Conservation (phyloP, 441 rosid species). For the Kokia cookei region DNA sequence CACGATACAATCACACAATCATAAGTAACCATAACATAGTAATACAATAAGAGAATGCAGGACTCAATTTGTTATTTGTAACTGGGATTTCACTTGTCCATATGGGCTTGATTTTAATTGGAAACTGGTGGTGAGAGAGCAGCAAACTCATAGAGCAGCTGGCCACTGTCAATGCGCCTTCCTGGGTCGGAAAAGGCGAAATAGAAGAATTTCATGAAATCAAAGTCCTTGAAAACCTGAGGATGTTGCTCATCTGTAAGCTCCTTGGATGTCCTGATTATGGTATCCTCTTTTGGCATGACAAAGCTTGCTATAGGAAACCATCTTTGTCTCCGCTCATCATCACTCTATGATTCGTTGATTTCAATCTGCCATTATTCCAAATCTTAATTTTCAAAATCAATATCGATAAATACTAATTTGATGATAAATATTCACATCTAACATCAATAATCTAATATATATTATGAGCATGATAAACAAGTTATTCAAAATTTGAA, state of each 20-base stretch:
- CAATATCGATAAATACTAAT: not conserved
- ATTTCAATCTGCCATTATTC: not conserved
- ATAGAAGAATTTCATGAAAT: not conserved
- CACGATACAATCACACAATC: not conserved
- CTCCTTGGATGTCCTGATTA: too few species aligned
- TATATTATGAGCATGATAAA: not conserved
- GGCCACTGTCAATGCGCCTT: too few species aligned
- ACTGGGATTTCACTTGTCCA: too few species aligned
- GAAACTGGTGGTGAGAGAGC: too few species aligned
- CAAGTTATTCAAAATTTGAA: too few species aligned
- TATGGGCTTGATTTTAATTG: too few species aligned
- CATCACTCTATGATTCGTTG: too few species aligned
- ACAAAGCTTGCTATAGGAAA: conserved; percentile 3
- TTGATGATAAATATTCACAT: not conserved
- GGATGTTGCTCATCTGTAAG: too few species aligned
- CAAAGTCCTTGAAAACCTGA: conserved; percentile 10
- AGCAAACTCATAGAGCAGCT: too few species aligned
- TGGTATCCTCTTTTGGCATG: too few species aligned
- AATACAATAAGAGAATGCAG: not conserved
- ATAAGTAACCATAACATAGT: too few species aligned
- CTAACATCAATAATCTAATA: not conserved
- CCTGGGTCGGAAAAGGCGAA: not conserved
- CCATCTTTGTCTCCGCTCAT: conserved; percentile 10
- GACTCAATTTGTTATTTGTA: too few species aligned
- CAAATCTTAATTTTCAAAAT: not conserved